These are phyloP conservation scores for Cenchrus purpureus DNA, from an alignment of 176 grass and related monocot genomes.

Conservation along the genomic window DNA sequence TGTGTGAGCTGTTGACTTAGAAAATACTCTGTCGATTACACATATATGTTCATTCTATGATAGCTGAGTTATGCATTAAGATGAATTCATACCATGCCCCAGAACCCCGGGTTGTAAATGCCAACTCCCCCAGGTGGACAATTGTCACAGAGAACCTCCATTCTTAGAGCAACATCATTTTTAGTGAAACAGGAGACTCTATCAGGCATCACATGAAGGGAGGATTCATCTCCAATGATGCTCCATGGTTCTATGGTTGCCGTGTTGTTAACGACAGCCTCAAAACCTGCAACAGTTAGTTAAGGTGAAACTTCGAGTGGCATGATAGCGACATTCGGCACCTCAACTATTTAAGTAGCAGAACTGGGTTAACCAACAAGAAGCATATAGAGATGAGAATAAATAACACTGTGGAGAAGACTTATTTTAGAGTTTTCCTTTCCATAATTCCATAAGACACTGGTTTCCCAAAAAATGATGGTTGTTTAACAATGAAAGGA, in stretches of 20 bases:
- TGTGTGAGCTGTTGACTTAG: too few species aligned
- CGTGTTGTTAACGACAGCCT: constrained; percentile 82
- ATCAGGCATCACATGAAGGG: constrained; percentile 55
- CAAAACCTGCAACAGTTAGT: constrained; percentile 58
- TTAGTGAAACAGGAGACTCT: constrained; percentile 67
- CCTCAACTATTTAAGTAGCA: neutral
- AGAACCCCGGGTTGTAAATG: constrained; percentile 92
- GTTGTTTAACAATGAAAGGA: too few species aligned
- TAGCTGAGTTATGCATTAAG: too few species aligned
- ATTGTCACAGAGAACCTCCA: constrained; percentile 73
- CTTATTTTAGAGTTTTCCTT: too few species aligned
- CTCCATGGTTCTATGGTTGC: constrained; percentile 89
- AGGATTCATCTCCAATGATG: constrained; percentile 74
- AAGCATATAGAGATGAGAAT: too few species aligned
- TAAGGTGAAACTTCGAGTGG: too few species aligned
- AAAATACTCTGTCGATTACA: too few species aligned
- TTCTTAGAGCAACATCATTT: constrained; percentile 83
- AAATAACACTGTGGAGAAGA: too few species aligned
- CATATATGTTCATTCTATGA: too few species aligned
- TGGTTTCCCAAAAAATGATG: too few species aligned
- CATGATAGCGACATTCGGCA: too few species aligned
- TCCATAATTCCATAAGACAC: too few species aligned
- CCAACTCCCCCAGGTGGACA: constrained; percentile 84
- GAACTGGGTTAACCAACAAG: neutral
- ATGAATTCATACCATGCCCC: constrained; percentile 71